These are phyloP conservation scores for Neopestalotiopsis rosae DNA, from an alignment of 2,329 filamentous ascomycete genomes.

Conservation along the genomic window DNA sequence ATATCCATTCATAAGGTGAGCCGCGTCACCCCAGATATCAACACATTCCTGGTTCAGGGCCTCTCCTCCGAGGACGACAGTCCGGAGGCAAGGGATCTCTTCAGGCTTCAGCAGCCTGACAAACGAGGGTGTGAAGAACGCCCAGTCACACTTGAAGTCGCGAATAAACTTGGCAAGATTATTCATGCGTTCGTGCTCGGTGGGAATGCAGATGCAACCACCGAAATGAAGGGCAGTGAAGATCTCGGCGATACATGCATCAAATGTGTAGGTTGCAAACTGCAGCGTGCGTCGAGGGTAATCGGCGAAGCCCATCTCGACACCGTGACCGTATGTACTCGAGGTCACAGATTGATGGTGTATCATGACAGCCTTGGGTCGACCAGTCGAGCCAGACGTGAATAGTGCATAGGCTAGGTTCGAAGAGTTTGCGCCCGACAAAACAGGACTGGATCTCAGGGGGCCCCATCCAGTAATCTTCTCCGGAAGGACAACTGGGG, in stretches of 20 bases:
- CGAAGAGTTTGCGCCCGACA: not conserved
- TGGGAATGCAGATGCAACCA: slow-evolving; percentile 44
- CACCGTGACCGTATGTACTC: slow-evolving; percentile 5
- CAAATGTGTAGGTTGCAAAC: slow-evolving; percentile 42
- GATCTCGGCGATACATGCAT: slow-evolving; percentile 43
- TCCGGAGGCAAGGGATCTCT: not conserved
- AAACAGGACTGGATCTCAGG: not conserved
- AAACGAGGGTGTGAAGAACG: slow-evolving; percentile 19
- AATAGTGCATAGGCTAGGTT: slow-evolving; percentile 47
- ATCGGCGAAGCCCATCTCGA: not conserved
- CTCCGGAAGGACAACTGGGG: not conserved
- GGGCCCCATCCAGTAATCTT: not conserved
- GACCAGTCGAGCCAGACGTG: slow-evolving; percentile 60
- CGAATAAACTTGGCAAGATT: slow-evolving; percentile 16
- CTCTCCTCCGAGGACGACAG: slow-evolving; percentile 15
- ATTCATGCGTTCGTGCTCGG: slow-evolving; percentile 39
- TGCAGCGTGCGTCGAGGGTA: slow-evolving; percentile 24
- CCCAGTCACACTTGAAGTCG: slow-evolving; percentile 17
- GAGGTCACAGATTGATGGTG: slow-evolving; percentile 14
- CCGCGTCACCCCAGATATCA: not conserved
- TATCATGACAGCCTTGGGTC: slow-evolving; percentile 54
- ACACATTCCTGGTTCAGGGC: slow-evolving; percentile 7
- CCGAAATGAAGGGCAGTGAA: slow-evolving; percentile 43
- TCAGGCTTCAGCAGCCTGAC: slow-evolving; percentile 12
- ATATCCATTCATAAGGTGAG: slow-evolving; percentile 9